Conservation (phyloP, 495 filamentous ascomycete genomes). For the Acidiella bohemica region DNA sequence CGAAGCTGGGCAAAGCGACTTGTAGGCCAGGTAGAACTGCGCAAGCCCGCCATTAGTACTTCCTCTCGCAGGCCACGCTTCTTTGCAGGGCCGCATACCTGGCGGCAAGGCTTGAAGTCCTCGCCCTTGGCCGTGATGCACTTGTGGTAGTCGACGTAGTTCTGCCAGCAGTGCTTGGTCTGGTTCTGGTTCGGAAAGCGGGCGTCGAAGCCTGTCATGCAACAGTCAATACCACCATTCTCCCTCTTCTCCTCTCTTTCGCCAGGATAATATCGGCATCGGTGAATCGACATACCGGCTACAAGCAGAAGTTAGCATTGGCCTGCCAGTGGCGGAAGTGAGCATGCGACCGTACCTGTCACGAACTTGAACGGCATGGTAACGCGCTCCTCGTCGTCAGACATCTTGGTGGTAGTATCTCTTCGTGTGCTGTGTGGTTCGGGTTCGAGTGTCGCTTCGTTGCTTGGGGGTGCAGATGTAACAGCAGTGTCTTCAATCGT, state of each 20-base stretch:
- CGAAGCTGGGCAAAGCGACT: conserved; percentile 87
- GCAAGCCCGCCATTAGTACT: neutral
- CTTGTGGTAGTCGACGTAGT: conserved; percentile 99
- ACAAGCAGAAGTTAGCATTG: conserved; percentile 1
- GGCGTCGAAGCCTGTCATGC: conserved; percentile 75
- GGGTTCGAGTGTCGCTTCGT: neutral
- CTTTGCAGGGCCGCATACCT: no score
- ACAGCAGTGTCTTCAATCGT: neutral
- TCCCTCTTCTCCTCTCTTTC: neutral
- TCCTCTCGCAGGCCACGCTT: no score
- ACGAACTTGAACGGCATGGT: conserved; percentile 99
- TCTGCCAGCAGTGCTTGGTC: conserved; percentile 91
- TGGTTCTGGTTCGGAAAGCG: conserved; percentile 99
- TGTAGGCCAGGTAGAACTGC: conserved; percentile 90
- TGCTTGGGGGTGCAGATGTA: no score
- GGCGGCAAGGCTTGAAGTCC: conserved; percentile 93
- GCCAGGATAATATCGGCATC: neutral
- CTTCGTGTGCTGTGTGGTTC: neutral
- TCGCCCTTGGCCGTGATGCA: conserved; percentile 97
- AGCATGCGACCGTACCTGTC: conserved; percentile 58
- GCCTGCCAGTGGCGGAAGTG: neutral
- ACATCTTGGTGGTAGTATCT: conserved; percentile 44
- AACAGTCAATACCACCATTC: conserved; percentile 8
- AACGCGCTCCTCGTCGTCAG: conserved; percentile 77
- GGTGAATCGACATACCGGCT: conserved; percentile 23